These are phyloP conservation scores for Chrysoporthe deuterocubensis DNA, from an alignment of 2,329 filamentous ascomycete species.

Conservation along the genomic window DNA sequence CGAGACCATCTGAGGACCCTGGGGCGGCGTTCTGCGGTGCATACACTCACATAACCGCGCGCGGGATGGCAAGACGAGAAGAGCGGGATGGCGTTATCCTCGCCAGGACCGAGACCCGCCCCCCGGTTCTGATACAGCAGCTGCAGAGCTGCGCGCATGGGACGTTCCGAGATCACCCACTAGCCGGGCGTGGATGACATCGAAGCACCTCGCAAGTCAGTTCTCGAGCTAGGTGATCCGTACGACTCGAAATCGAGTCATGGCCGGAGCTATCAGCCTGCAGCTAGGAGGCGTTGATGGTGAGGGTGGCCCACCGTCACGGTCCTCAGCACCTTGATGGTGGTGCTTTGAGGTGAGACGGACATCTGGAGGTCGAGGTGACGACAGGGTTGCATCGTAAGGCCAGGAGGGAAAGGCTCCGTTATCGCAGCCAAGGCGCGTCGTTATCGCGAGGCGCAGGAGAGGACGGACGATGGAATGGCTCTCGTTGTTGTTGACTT, in stretches of 20 bases:
- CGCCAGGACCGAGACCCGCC: background rate
- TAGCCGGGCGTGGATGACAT: background rate
- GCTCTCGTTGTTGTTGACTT: background rate
- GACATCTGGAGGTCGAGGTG: background rate
- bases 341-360: background rate
- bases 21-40: background rate
- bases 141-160: slow-evolving; percentile 11
- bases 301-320: background rate
- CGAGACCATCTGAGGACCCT: background rate
- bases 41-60: background rate
- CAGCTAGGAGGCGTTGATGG: background rate
- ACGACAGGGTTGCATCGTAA: slow-evolving; percentile 5
- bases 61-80: background rate
- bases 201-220: slow-evolving; percentile 2
- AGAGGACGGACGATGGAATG: background rate
- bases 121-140: slow-evolving; percentile 5
- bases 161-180: background rate
- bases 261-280: background rate
- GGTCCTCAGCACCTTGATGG: background rate
- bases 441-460: background rate
- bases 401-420: slow-evolving; percentile 13
- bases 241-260: background rate
- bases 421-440: slow-evolving; percentile 21
- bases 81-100: slow-evolving; percentile 9
- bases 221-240: background rate